These are phyloP conservation scores for Cucumis melo DNA, from an alignment of 306 rosid genomes.

Conservation along the genomic window DNA sequence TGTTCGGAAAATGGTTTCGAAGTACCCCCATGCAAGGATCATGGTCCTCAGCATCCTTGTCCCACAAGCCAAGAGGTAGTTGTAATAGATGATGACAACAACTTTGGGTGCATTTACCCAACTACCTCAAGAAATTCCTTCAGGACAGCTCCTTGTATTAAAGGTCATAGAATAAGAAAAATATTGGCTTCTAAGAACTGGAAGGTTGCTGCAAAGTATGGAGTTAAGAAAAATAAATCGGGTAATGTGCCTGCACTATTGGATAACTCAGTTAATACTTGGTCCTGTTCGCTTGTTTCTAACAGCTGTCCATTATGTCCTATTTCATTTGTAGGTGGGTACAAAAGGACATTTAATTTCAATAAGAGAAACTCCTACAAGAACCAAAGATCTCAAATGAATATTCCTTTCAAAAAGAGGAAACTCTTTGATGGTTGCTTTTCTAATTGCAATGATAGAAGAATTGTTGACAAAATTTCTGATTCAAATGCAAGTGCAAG, in stretches of 20 bases:
- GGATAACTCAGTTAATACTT: neutral
- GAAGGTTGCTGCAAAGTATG: conserved; percentile 34
- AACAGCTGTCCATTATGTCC: neutral
- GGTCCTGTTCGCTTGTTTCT: neutral
- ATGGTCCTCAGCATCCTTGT: conserved; percentile 29
- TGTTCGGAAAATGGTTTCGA: conserved; percentile 37
- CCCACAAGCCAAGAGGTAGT: conserved; percentile 43
- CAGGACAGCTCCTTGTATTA: conserved; percentile 31
- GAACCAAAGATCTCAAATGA: conserved; percentile 59
- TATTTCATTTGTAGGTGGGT: conserved; percentile 24
- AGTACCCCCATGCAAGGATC: conserved; percentile 31
- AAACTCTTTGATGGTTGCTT: conserved; percentile 32
- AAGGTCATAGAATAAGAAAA: conserved; percentile 52
- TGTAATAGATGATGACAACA: conserved; percentile 91
- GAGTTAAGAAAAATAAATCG: conserved; percentile 26
- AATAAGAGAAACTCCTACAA: neutral
- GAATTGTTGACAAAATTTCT: conserved; percentile 21
- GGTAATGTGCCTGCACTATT: conserved; percentile 26
- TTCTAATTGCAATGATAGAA: conserved; percentile 29
- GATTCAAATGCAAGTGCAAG: conserved; percentile 25
- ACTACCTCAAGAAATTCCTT: conserved; percentile 30
- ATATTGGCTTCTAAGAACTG: conserved; percentile 62
- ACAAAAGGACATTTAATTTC: neutral
- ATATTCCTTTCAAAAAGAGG: conserved; percentile 82
- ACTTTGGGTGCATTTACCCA: conserved; percentile 58